These are phyloP conservation scores for Coniochaeta hoffmannii DNA, from an alignment of 2,329 filamentous ascomycete species.

Conservation along the genomic window DNA sequence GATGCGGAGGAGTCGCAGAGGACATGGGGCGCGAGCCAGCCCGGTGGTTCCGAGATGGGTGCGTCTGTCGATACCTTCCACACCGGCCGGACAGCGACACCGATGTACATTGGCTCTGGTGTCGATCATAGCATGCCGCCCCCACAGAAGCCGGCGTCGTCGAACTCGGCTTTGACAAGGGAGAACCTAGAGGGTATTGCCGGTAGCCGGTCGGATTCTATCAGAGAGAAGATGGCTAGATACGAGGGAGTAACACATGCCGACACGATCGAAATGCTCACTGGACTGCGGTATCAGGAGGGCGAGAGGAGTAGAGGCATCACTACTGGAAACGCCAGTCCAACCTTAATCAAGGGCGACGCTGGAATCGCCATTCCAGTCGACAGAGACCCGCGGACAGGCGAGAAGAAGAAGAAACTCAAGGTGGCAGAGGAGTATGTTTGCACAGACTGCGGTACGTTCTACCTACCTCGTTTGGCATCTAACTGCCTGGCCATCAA, in stretches of 20 bases:
- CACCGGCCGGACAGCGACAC: slow-evolving; percentile 8
- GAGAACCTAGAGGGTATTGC: slow-evolving; percentile 72
- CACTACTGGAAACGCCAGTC: slow-evolving; percentile 76
- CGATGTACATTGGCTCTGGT: background rate
- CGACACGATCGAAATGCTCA: slow-evolving; percentile 89
- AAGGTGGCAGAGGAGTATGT: slow-evolving; percentile 85
- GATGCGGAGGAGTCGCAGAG: slow-evolving; percentile 62
- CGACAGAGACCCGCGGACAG: slow-evolving; percentile 65
- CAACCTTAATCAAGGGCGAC: slow-evolving; percentile 75
- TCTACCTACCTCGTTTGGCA: background rate
- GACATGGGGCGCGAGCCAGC: slow-evolving; percentile 53
- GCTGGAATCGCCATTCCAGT: slow-evolving; percentile 77
- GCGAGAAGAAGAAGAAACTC: slow-evolving; percentile 81
- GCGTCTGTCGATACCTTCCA: slow-evolving; percentile 35
- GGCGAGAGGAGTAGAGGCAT: slow-evolving; percentile 84
- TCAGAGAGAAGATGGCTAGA: slow-evolving; percentile 77
- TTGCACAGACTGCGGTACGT: slow-evolving; percentile 81
- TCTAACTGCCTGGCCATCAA: background rate
- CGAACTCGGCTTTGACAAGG: slow-evolving; percentile 64
- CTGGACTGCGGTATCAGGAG: slow-evolving; percentile 78
- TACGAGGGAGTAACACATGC: slow-evolving; percentile 66
- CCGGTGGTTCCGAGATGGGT: slow-evolving; percentile 46
- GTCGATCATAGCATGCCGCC: slow-evolving; percentile 47
- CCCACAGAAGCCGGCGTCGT: slow-evolving; percentile 52
- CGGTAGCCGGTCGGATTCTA: slow-evolving; percentile 62